phyloP scores from a whole-genome alignment of 371 early-diverging fungal genomes.

The Conidiobolus incongruus region DNA sequence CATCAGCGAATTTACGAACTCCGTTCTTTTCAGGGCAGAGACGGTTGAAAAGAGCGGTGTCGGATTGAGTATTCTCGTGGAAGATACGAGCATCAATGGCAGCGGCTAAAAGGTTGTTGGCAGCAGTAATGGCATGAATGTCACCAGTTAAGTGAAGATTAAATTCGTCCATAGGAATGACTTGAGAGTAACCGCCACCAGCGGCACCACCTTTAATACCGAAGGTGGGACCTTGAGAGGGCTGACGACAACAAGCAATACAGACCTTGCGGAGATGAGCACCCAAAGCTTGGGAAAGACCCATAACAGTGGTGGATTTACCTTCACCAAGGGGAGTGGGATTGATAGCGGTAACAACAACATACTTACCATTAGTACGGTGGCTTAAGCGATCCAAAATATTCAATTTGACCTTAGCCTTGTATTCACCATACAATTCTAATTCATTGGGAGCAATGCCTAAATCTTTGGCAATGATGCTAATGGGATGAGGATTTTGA shows the following conservation, averaged over 20 bases:
- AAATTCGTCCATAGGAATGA: constrained; percentile 98
- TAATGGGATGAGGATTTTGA: constrained; percentile 67
- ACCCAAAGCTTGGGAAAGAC: constrained; percentile 81
- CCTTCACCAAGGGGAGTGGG: constrained; percentile 96
- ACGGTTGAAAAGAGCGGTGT: constrained; percentile 66
- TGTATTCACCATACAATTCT: constrained; percentile 68
- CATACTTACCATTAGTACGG: constrained; percentile 66
- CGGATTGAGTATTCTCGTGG: constrained; percentile 80
- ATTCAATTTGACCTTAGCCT: constrained; percentile 72
- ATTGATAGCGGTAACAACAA: constrained; percentile 90
- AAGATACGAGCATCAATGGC: constrained; percentile 94
- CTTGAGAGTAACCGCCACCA: constrained; percentile 92
- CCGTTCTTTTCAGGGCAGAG: constrained; percentile 77
- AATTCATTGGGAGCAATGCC: constrained; percentile 32
- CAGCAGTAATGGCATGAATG: constrained; percentile 91
- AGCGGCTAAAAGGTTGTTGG: constrained; percentile 89
- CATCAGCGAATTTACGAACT: constrained; percentile 45
- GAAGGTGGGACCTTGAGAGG: constrained; percentile 93
- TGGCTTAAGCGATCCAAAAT: constrained; percentile 59
- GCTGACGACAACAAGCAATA: constrained; percentile 91
- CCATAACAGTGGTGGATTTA: constrained; percentile 90
- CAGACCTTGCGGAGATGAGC: constrained; percentile 70
- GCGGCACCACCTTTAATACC: constrained; percentile 98
- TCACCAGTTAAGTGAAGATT: constrained; percentile 95
- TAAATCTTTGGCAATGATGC: constrained; percentile 57